A percentile compares a stretch with the other conserved stretches of the same genome.
Conservation (phyloP, 306 rosid species). For the Carpinus viminea region DNA sequence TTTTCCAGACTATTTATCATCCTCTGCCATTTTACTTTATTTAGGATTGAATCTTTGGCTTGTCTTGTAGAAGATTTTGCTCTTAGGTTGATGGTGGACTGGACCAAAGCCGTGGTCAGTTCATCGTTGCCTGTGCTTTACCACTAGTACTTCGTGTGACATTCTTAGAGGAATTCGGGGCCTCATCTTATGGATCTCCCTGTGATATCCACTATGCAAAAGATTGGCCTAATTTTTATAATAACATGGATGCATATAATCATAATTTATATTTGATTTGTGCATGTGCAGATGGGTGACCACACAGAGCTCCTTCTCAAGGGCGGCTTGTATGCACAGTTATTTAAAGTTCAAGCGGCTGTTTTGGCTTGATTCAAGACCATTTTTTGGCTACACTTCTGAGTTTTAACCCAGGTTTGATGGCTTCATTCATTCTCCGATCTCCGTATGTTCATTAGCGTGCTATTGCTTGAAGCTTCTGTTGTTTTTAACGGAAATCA, state of each 20-base stretch:
- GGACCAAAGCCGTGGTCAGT: background rate
- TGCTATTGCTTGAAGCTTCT: background rate
- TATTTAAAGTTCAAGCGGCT: slow-evolving; percentile 30
- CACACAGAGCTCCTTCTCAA: slow-evolving; percentile 38
- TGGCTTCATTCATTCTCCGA: background rate
- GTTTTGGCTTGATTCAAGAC: slow-evolving; percentile 24
- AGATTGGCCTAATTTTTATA: background rate
- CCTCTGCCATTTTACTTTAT: background rate
- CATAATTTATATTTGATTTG: background rate
- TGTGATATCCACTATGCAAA: background rate
- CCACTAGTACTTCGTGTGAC: background rate
- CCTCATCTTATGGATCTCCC: background rate
- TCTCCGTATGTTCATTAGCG: background rate
- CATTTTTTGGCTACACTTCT: background rate
- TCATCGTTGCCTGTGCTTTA: background rate
- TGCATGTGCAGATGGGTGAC: slow-evolving; percentile 35
- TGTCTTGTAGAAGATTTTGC: background rate
- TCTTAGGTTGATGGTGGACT: background rate
- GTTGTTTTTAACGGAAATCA: background rate
- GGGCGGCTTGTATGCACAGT: slow-evolving; percentile 32
- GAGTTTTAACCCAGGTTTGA: background rate
- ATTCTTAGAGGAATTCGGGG: background rate
- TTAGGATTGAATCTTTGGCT: background rate
- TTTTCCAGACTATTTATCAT: background rate
- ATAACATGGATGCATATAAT: background rate